A percentile compares a stretch with the other conserved stretches of the same genome.
phyloP scores from a whole-genome alignment of 495 filamentous ascomycete species.

The Lichina pygmaea region DNA sequence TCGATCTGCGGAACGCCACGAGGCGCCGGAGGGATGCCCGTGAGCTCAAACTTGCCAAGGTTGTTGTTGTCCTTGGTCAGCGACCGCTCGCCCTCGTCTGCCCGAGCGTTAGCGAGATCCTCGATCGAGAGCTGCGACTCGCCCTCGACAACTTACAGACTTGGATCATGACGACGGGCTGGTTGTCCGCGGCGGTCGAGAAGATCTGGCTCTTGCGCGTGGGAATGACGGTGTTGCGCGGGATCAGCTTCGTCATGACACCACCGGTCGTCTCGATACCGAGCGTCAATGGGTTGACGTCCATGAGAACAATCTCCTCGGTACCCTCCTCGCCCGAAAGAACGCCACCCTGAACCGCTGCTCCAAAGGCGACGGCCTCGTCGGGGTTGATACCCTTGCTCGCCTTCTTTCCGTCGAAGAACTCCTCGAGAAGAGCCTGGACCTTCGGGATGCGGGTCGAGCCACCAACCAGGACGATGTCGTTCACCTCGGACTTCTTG shows the following conservation, averaged over 20 bases:
- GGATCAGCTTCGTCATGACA: slow-evolving; percentile 95
- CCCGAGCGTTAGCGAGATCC: background rate
- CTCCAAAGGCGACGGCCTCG: slow-evolving; percentile 92
- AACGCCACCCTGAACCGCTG: slow-evolving; percentile 91
- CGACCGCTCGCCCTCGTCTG: slow-evolving; percentile 68
- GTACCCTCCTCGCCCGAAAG: slow-evolving; percentile 67
- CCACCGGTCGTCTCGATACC: slow-evolving; percentile 97
- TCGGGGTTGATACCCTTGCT: slow-evolving; percentile 98
- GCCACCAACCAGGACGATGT: slow-evolving; percentile 79
- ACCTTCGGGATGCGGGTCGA: slow-evolving; percentile 97
- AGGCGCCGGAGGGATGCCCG: slow-evolving; percentile 77
- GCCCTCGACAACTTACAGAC: slow-evolving; percentile 27
- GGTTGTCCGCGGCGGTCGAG: slow-evolving; percentile 93
- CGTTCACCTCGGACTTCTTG: slow-evolving; percentile 63
- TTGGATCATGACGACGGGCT: slow-evolving; percentile 91
- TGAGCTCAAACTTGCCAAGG: slow-evolving; percentile 93
- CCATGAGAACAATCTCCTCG: slow-evolving; percentile 66
- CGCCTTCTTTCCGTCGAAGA: slow-evolving; percentile 78
- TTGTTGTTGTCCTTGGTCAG: slow-evolving; percentile 95
- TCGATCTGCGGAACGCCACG: slow-evolving; percentile 95
- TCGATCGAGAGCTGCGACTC: background rate
- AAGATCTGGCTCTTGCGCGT: slow-evolving; percentile 96
- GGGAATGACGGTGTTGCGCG: slow-evolving; percentile 83
- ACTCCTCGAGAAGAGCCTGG: slow-evolving; percentile 81
- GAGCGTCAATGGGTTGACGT: slow-evolving; percentile 92